These are phyloP conservation scores for Trichocomaceae sp. DNA, from an alignment of 2,329 filamentous ascomycete species.

Conservation along the genomic window DNA sequence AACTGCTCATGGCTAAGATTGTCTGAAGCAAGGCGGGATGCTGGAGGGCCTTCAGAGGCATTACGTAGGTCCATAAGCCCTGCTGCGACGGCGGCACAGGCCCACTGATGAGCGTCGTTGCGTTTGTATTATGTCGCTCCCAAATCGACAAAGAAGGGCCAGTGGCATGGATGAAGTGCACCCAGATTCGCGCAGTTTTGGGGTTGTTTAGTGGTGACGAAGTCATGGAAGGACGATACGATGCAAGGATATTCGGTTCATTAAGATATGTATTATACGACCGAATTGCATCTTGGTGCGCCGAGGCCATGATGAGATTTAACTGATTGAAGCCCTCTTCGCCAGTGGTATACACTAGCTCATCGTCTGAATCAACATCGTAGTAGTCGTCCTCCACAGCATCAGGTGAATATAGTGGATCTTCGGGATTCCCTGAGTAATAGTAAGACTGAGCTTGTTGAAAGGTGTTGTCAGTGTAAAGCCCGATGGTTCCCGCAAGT, in stretches of 20 bases:
- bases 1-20: constrained; percentile 76
- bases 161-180: constrained; percentile 85
- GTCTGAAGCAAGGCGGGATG: constrained; percentile 85
- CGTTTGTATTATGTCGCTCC: constrained; percentile 72
- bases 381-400: constrained; percentile 52
- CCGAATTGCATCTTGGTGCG: constrained; percentile 42
- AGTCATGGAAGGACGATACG: constrained; percentile 59
- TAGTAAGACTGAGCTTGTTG: constrained; percentile 7
- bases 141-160: constrained; percentile 81
- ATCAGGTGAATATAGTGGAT: constrained; percentile 3
- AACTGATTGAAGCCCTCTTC: constrained; percentile 30
- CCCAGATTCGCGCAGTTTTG: constrained; percentile 75
- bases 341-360: constrained; percentile 39
- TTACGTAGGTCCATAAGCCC: constrained; percentile 61
- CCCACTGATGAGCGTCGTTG: constrained; percentile 59
- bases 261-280: constrained; percentile 45
- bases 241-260: constrained; percentile 49
- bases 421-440: constrained; percentile 10
- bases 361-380: constrained; percentile 57
- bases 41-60: constrained; percentile 75
- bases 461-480: constrained; percentile 8
- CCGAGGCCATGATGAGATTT: constrained; percentile 40
- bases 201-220: constrained; percentile 72
- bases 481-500: not conserved
- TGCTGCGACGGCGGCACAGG: constrained; percentile 56